Evolutionary conservation across 495 filamentous ascomycete species (phyloP).

Genomic region (Hyphodiscus hymeniophilus): DNA sequence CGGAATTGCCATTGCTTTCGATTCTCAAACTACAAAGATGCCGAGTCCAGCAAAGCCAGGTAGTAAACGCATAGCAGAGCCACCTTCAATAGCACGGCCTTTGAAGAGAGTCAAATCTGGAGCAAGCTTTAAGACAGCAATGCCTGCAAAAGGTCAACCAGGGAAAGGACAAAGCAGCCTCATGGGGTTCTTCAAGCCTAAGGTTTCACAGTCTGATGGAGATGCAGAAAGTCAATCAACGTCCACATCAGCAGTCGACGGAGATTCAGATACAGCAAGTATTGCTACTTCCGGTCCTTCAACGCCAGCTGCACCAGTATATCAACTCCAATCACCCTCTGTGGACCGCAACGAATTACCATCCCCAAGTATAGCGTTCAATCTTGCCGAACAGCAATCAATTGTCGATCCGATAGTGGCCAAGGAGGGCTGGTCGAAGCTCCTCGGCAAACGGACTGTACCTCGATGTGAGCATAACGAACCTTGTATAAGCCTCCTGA

Average conservation of each 20-base stretch:
- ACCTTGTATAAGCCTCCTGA: constrained; percentile 69
- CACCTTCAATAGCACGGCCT: background rate
- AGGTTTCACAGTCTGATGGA: constrained; percentile 20
- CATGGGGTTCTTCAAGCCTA: constrained; percentile 76
- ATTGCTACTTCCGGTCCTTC: background rate
- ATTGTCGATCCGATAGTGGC: constrained; percentile 62
- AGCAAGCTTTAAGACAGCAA: constrained; percentile 23
- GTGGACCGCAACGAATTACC: background rate
- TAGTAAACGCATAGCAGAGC: constrained; percentile 8
- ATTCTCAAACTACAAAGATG: background rate
- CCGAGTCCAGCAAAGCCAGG: constrained; percentile 8
- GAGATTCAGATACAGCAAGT: constrained; percentile 4
- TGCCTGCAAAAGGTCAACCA: constrained; percentile 22
- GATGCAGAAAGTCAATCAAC: constrained; percentile 13
- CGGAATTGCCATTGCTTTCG: background rate
- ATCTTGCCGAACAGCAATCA: constrained; percentile 20
- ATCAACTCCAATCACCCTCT: background rate
- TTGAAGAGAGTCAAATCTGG: constrained; percentile 14
- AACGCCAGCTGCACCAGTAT: background rate
- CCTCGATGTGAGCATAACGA: constrained; percentile 86
- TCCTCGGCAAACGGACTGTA: constrained; percentile 65
- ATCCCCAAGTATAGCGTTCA: constrained; percentile 9
- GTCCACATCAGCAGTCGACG: constrained; percentile 1
- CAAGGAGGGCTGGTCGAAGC: constrained; percentile 79
- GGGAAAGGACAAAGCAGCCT: constrained; percentile 63